A percentile compares a stretch with the other conserved stretches of the same genome.
These are phyloP conservation scores for Ceratocystiopsis brevicomis DNA, from an alignment of 2,329 filamentous ascomycete species.

Conservation along the genomic window DNA sequence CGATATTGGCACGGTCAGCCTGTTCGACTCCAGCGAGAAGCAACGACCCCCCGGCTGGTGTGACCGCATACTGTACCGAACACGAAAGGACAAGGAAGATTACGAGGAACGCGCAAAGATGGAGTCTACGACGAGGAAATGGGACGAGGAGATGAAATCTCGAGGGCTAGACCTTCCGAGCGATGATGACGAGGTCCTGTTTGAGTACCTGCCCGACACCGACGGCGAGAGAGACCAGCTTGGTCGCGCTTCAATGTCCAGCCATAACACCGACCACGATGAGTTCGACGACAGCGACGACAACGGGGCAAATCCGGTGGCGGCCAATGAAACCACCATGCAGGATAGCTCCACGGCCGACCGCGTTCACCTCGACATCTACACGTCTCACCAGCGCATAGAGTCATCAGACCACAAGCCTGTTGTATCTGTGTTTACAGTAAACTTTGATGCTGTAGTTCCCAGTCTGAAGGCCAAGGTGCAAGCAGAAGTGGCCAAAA, in stretches of 20 bases:
- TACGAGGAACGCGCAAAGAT: conserved; percentile 47
- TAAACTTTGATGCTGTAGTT: conserved; percentile 74
- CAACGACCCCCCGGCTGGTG: conserved; percentile 89
- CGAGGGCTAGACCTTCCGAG: conserved; percentile 54
- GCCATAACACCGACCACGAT: conserved; percentile 33
- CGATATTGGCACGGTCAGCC: conserved; percentile 76
- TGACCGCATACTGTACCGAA: conserved; percentile 78
- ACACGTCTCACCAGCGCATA: conserved; percentile 75
- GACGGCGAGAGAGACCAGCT: conserved; percentile 31
- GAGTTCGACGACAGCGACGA: conserved; percentile 38
- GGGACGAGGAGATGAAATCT: conserved; percentile 70
- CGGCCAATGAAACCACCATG: conserved; percentile 17
- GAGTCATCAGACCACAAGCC: conserved; percentile 94
- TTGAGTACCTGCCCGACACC: conserved; percentile 73
- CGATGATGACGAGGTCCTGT: conserved; percentile 68
- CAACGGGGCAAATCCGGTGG: conserved; percentile 1
- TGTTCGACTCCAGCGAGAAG: conserved; percentile 94
- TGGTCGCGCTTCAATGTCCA: neutral
- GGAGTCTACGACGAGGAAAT: conserved; percentile 45
- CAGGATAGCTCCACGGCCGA: conserved; percentile 30
- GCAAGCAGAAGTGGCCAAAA: conserved; percentile 69
- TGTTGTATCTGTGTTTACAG: conserved; percentile 59
- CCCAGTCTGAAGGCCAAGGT: conserved; percentile 68
- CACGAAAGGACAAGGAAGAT: conserved; percentile 46
- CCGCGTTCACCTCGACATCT: conserved; percentile 40